Conservation (phyloP, 2,329 filamentous ascomycete genomes). For the Cytospora schulzeri region DNA sequence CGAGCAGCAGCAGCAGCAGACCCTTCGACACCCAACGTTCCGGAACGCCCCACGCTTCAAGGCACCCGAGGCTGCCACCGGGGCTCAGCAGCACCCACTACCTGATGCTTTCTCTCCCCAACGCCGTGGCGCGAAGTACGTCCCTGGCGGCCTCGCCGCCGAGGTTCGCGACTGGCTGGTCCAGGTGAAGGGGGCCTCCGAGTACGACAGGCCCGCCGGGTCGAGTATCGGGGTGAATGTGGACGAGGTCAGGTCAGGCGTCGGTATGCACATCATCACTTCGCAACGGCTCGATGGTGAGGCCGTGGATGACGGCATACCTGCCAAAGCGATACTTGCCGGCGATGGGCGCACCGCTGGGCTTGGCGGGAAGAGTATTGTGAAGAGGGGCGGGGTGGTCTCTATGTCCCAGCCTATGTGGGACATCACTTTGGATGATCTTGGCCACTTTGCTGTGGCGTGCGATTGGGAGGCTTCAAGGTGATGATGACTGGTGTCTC, state of each 20-base stretch:
- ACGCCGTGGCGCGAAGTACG: conserved; percentile 38
- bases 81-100: conserved; percentile 30
- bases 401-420: conserved; percentile 41
- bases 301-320: conserved; percentile 4
- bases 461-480: conserved; percentile 40
- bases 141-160: conserved; percentile 45
- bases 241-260: conserved; percentile 31
- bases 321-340: conserved; percentile 30
- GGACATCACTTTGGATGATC: conserved; percentile 38
- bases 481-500: not conserved
- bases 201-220: conserved; percentile 24
- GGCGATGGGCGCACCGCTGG: conserved; percentile 34
- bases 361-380: conserved; percentile 33
- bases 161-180: conserved; percentile 49
- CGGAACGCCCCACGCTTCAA: conserved; percentile 44
- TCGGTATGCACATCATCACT: conserved; percentile 37
- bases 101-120: conserved; percentile 45
- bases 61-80: conserved; percentile 30
- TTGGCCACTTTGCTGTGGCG: conserved; percentile 40
- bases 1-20: not conserved
- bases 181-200: conserved; percentile 41
- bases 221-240: conserved; percentile 30
- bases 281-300: conserved; percentile 21
- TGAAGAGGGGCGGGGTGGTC: conserved; percentile 35
- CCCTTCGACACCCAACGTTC: conserved; percentile 37